Conservation (phyloP, 345 rosid species). For the Populus ilicifolia region DNA sequence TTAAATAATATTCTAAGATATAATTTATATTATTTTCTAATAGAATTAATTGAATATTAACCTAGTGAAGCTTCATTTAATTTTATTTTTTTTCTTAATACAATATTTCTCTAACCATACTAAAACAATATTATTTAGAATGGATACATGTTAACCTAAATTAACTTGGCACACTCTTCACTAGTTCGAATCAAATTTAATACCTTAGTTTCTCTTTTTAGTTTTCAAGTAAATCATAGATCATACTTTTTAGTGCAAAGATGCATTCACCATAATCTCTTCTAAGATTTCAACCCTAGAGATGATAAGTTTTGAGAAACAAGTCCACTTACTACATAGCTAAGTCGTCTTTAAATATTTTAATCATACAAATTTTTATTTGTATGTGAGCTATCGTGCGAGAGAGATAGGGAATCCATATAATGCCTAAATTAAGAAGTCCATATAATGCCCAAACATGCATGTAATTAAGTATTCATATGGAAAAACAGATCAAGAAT, state of each 20-base stretch:
- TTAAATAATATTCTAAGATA: rapidly evolving
- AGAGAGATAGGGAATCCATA: not conserved
- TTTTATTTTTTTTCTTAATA: no score
- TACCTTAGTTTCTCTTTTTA: no score
- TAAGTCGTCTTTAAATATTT: not conserved
- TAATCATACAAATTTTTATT: not conserved
- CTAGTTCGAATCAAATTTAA: no score
- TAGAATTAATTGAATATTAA: rapidly evolving
- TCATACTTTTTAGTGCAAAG: no score
- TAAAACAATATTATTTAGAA: rapidly evolving
- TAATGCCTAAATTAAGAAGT: constrained; percentile 11
- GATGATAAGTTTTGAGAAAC: not conserved
- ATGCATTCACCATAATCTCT: not conserved
- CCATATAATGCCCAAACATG: constrained; percentile 22
- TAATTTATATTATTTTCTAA: no score
- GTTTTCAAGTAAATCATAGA: no score
- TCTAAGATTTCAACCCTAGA: not conserved
- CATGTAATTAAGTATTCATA: constrained; percentile 5
- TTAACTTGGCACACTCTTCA: no score
- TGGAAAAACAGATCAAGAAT: not conserved
- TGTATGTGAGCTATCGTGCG: not conserved
- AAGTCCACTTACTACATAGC: not conserved
- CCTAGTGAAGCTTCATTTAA: no score
- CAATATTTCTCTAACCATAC: no score
- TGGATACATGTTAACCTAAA: no score